Evolutionary conservation across 139 green algal genomes (phyloP), one percentile per base, ranked within the genome.

Genomic region (Chlamydomonas sp.): DNA sequence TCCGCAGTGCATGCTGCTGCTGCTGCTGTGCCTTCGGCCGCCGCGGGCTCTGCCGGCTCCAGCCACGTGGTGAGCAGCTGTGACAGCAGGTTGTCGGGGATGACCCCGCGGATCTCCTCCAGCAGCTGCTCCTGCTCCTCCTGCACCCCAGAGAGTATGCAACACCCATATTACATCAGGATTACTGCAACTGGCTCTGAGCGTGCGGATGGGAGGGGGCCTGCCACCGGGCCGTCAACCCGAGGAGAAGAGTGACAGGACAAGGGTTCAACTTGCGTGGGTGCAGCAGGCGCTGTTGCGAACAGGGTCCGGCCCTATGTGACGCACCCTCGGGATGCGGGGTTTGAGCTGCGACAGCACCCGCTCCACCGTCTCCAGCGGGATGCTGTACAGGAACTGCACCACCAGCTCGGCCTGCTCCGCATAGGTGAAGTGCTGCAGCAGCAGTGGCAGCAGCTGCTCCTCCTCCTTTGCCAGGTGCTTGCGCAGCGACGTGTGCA

Each of bases 391-490:
- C 20, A 99, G 91, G 89, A 99, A 99, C 91, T 99, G 95, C 1
- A 95, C 97, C 12, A 98, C 96, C 60, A 99, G 90, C 82, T 95
- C 93, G 9, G 96, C 95, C 90, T 99, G 97, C 87, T 99, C 97
- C 1, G 92, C 88, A 18, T 80, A 86, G 4, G 78, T 91, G 88
- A 99, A 99, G 90, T 99, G 94, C 77, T 95, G 62, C 85, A 98
- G 84, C 62, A 99, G 93, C 63, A 99, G 95, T 6, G 97, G 97
- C 80, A 99, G 95, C 69, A 99, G 95, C 95, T 99, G 97, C 80
- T 98, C 94, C 90, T 99, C 97, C 90, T 99, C 97, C 88, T 99
- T 99, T 57, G 91, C 93, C 63, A 99, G 92, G 91, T 99, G 97
- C 90, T 98, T 98, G 60, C 88, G 83, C 59, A 99, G 94, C 5